Percentiles rank a stretch among this genome's conserved stretches.
These are phyloP conservation scores for Penstemon eatonii DNA, from an alignment of 257 asterid genomes.

Conservation along the genomic window DNA sequence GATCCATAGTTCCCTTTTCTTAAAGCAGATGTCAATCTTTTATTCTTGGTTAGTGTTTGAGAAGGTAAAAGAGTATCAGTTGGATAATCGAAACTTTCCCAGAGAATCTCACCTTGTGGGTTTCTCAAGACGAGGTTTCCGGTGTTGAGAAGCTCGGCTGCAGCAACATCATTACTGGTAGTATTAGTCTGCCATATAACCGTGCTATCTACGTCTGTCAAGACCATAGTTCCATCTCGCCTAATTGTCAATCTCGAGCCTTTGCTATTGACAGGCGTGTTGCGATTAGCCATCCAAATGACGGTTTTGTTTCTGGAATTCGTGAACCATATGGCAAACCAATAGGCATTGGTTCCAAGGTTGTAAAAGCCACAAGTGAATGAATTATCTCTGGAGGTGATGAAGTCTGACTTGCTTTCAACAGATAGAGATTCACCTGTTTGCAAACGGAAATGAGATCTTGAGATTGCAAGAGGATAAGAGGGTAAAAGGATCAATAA, in stretches of 20 bases:
- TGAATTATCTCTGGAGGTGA: constrained; percentile 49
- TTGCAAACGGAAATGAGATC: constrained; percentile 17
- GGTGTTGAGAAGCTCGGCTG: constrained; percentile 48
- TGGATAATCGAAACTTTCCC: constrained; percentile 74
- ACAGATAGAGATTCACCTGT: constrained; percentile 55
- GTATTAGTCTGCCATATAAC: constrained; percentile 54
- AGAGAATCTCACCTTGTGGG: constrained; percentile 37
- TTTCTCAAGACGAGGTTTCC: constrained; percentile 58
- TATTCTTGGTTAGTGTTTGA: constrained; percentile 54
- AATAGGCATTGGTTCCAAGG: constrained; percentile 56
- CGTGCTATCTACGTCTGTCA: constrained; percentile 47
- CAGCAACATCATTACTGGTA: constrained; percentile 31
- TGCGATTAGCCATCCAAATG: constrained; percentile 65
- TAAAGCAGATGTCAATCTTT: constrained; percentile 45
- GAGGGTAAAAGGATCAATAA: constrained; percentile 15
- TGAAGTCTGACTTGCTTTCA: constrained; percentile 36
- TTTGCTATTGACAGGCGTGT: constrained; percentile 53
- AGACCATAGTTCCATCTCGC: constrained; percentile 45
- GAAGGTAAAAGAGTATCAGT: constrained; percentile 65
- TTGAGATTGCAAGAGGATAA: constrained; percentile 30
- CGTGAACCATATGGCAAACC: constrained; percentile 72
- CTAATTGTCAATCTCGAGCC: constrained; percentile 40
- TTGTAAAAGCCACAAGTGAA: constrained; percentile 64
- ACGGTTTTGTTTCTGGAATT: constrained; percentile 57
- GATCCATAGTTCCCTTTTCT: constrained; percentile 44